Evolutionary conservation across 257 asterid genomes (phyloP).

Genomic region (Cruciata laevipes): DNA sequence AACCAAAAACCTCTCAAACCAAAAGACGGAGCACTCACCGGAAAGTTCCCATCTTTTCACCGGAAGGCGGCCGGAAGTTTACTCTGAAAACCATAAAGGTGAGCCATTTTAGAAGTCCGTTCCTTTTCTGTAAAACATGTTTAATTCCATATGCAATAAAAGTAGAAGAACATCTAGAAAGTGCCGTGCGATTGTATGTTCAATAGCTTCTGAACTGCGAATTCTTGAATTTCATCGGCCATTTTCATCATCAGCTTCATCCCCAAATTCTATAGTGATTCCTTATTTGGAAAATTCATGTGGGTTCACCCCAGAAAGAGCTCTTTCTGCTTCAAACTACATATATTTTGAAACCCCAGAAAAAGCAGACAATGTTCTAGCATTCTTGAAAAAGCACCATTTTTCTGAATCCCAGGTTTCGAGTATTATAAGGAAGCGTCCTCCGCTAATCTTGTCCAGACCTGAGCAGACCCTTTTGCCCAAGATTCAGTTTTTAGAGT

Average conservation of each 20-base stretch:
- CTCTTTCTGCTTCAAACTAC: slow-evolving; percentile 21
- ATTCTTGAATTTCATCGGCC: not conserved
- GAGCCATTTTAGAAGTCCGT: not conserved
- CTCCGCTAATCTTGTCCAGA: slow-evolving; percentile 4
- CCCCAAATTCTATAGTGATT: not conserved
- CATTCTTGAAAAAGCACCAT: slow-evolving; percentile 12
- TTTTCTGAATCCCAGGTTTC: slow-evolving; percentile 14
- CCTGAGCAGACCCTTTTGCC: slow-evolving; percentile 23
- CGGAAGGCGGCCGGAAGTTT: not conserved
- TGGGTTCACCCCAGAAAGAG: slow-evolving; percentile 27
- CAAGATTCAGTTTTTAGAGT: slow-evolving; percentile 20
- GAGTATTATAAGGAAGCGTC: not conserved
- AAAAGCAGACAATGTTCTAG: slow-evolving; percentile 13
- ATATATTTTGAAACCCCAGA: slow-evolving; percentile 9
- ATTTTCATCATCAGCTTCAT: not conserved
- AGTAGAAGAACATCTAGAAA: not conserved
- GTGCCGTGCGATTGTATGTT: not conserved
- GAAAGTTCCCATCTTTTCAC: not conserved
- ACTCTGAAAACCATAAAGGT: slow-evolving; percentile 1
- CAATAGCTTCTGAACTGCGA: not conserved
- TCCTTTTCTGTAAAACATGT: slow-evolving; percentile 1
- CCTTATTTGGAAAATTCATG: slow-evolving; percentile 16
- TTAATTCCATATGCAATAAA: slow-evolving; percentile 8
- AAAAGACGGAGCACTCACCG: not conserved
- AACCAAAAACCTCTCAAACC: not conserved